Conservation (phyloP, 108 stramenopile genomes). For the Cyclotella cryptica region DNA sequence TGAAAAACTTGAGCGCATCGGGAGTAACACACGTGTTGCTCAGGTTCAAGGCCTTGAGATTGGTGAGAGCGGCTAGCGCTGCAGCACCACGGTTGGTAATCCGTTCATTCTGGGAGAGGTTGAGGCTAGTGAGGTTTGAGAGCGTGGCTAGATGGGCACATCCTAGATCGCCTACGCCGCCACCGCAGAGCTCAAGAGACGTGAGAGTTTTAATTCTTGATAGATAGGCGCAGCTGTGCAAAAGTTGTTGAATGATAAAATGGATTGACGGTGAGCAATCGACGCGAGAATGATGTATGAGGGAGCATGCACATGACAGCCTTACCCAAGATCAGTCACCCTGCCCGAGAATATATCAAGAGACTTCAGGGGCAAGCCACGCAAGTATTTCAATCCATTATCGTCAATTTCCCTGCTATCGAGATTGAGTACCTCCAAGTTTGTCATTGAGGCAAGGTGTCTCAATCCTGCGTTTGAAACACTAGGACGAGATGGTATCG, state of each 20-base stretch:
- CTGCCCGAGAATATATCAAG: conserved; percentile 85
- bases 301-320: not conserved
- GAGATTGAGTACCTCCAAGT: conserved; percentile 71
- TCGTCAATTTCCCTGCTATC: conserved; percentile 87
- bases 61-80: conserved; percentile 69
- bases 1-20: conserved; percentile 65
- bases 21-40: conserved; percentile 80
- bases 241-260: not conserved
- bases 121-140: conserved; percentile 70
- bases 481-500: not conserved
- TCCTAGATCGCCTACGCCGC: conserved; percentile 77
- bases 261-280: not conserved
- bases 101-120: conserved; percentile 84
- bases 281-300: not conserved
- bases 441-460: conserved; percentile 65
- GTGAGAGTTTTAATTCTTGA: conserved; percentile 80
- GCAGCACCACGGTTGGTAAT: conserved; percentile 87
- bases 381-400: conserved; percentile 67
- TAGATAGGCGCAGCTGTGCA: conserved; percentile 59
- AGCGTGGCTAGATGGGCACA: conserved; percentile 75
- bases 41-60: conserved; percentile 82
- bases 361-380: conserved; percentile 61
- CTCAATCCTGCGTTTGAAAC: conserved; percentile 58
- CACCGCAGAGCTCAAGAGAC: conserved; percentile 88
- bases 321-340: conserved; percentile 74